Conservation (phyloP, 108 stramenopile genomes). For the Cyclotella atomus region DNA sequence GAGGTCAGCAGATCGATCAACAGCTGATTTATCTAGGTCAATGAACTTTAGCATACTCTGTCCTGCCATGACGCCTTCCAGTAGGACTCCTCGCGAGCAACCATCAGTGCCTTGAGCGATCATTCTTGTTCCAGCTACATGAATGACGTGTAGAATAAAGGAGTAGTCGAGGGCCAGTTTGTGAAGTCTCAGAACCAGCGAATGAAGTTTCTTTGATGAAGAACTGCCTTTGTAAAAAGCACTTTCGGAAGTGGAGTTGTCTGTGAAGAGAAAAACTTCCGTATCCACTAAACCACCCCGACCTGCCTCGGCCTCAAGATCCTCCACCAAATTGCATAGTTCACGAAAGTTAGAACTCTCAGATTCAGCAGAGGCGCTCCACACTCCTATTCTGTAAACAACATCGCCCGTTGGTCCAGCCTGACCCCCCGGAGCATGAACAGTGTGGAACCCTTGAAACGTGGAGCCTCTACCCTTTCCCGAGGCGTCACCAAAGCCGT, state of each 20-base stretch:
- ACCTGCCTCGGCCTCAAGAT: slow-evolving; percentile 12
- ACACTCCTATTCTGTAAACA: neutral
- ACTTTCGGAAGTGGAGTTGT: slow-evolving; percentile 50
- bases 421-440: neutral
- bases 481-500: slow-evolving; percentile 24
- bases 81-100: slow-evolving; percentile 15
- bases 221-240: slow-evolving; percentile 34
- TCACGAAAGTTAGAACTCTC: slow-evolving; percentile 15
- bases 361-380: neutral
- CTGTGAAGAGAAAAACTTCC: slow-evolving; percentile 59
- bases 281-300: slow-evolving; percentile 11
- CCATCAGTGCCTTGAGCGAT: slow-evolving; percentile 35
- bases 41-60: slow-evolving; percentile 5
- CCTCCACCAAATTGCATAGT: slow-evolving; percentile 14
- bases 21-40: slow-evolving; percentile 12
- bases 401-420: slow-evolving; percentile 1
- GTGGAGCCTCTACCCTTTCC: slow-evolving; percentile 20
- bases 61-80: slow-evolving; percentile 26
- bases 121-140: slow-evolving; percentile 38
- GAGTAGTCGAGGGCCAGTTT: neutral
- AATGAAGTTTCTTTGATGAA: slow-evolving; percentile 8
- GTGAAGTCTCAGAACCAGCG: slow-evolving; percentile 7
- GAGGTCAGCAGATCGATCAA: slow-evolving; percentile 29
- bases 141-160: slow-evolving; percentile 11
- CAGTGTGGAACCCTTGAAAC: neutral